These are phyloP conservation scores for Penicillium psychrofluorescens DNA, from an alignment of 495 filamentous ascomycete genomes.

Conservation along the genomic window DNA sequence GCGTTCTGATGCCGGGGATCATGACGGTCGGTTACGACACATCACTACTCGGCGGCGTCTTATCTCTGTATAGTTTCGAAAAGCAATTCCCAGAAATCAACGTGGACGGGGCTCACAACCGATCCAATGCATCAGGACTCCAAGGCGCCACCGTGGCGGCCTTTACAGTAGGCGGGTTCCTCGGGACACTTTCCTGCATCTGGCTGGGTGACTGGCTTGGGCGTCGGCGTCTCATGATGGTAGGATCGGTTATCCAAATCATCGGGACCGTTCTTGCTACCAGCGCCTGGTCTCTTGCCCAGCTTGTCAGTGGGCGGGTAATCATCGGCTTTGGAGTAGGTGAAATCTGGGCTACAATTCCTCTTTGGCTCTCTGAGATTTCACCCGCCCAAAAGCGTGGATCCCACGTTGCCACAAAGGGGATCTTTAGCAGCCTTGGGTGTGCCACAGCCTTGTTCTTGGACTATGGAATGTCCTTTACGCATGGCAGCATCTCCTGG, in stretches of 20 bases:
- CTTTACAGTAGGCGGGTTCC: conserved; percentile 53
- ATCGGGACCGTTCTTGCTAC: conserved; percentile 52
- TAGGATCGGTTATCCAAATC: conserved; percentile 46
- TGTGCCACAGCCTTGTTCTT: conserved; percentile 46
- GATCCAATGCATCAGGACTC: conserved; percentile 9
- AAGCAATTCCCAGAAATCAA: conserved; percentile 15
- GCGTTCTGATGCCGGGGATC: conserved; percentile 20
- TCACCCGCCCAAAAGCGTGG: conserved; percentile 33
- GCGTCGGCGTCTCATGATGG: conserved; percentile 46
- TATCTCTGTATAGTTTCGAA: conserved; percentile 12
- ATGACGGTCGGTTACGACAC: conserved; percentile 18
- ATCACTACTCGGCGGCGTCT: conserved; percentile 14
- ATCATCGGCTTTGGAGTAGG: conserved; percentile 52
- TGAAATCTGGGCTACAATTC: conserved; percentile 52
- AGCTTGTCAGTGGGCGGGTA: conserved; percentile 51
- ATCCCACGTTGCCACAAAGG: conserved; percentile 32
- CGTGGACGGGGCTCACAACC: conserved; percentile 4
- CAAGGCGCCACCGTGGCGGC: conserved; percentile 42
- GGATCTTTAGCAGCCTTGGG: conserved; percentile 52
- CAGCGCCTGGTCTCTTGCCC: conserved; percentile 39
- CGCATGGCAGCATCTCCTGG: conserved; percentile 34
- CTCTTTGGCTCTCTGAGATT: conserved; percentile 58
- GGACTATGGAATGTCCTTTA: conserved; percentile 47
- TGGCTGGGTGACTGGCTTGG: conserved; percentile 49
- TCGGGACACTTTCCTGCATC: conserved; percentile 46